A percentile compares a stretch with the other conserved stretches of the same genome.
These are phyloP conservation scores for Ceratocystis cacaofunesta DNA, from an alignment of 2,329 filamentous ascomycete species.

Conservation along the genomic window DNA sequence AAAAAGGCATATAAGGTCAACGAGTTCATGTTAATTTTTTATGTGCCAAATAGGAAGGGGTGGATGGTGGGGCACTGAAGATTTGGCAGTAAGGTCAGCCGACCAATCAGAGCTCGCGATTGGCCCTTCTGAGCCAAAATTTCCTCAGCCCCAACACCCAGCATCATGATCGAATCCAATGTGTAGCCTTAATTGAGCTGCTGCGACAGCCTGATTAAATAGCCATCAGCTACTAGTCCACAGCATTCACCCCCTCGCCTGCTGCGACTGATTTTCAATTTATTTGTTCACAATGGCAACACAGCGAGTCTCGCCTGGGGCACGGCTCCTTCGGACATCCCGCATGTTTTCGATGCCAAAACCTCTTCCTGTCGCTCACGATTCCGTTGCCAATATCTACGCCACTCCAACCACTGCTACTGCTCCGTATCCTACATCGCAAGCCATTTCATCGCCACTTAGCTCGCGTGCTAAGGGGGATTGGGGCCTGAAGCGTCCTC, in stretches of 20 bases:
- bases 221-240: not conserved
- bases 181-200: not conserved
- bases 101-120: conserved; percentile 14
- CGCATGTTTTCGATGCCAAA: conserved; percentile 79
- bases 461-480: conserved; percentile 64
- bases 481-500: conserved; percentile 79
- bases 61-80: conserved; percentile 5
- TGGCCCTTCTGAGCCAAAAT: conserved; percentile 9
- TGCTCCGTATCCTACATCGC: conserved; percentile 61
- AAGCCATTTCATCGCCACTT: conserved; percentile 64
- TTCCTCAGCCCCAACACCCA: conserved; percentile 12
- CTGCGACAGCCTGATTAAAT: not conserved
- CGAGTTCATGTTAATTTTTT: not conserved
- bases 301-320: conserved; percentile 40
- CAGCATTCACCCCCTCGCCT: not conserved
- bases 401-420: conserved; percentile 38
- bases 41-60: not conserved
- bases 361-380: conserved; percentile 50
- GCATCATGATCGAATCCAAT: conserved; percentile 2
- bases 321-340: conserved; percentile 64
- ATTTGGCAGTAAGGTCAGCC: not conserved
- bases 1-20: not conserved
- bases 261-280: not conserved
- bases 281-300: conserved; percentile 11
- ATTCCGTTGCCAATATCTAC: conserved; percentile 28